Conservation (phyloP, 1,284 basidiomycete species). For the Puccinia novopanici region DNA sequence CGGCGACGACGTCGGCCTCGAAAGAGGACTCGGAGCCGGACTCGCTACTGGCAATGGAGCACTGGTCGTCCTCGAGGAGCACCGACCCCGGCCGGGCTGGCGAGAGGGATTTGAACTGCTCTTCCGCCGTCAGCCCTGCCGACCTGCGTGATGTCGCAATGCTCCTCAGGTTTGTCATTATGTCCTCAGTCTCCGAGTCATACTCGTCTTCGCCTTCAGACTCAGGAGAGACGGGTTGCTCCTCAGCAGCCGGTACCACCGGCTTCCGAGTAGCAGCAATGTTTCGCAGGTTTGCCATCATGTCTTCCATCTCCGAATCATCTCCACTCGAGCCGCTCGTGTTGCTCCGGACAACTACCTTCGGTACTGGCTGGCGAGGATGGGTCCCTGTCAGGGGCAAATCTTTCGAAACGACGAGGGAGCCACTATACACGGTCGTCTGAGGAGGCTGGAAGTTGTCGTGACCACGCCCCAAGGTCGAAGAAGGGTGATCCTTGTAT, state of each 20-base stretch:
- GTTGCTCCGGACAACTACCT: neutral
- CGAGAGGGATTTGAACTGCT: neutral
- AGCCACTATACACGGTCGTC: slow-evolving; percentile 1
- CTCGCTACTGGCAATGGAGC: slow-evolving; percentile 9
- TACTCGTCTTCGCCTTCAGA: neutral
- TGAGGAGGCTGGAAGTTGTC: neutral
- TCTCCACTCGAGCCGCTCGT: neutral
- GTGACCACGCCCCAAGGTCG: neutral
- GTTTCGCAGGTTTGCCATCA: neutral
- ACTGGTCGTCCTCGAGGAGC: neutral
- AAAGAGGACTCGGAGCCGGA: slow-evolving; percentile 25
- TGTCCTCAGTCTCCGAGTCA: neutral
- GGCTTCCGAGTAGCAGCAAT: neutral
- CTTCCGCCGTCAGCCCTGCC: neutral
- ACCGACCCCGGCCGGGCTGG: neutral
- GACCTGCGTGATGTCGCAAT: neutral
- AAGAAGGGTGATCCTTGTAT: too few species aligned
- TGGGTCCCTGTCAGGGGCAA: neutral
- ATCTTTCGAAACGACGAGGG: slow-evolving; percentile 1
- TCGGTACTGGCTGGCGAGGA: neutral
- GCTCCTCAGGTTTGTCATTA: neutral
- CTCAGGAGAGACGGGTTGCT: neutral
- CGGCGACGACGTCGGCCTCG: neutral
- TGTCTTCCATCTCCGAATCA: slow-evolving; percentile 27
- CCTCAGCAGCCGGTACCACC: neutral